Evolutionary conservation across 1,284 basidiomycete genomes (phyloP).

Genomic region (Sporisorium reilianum): DNA sequence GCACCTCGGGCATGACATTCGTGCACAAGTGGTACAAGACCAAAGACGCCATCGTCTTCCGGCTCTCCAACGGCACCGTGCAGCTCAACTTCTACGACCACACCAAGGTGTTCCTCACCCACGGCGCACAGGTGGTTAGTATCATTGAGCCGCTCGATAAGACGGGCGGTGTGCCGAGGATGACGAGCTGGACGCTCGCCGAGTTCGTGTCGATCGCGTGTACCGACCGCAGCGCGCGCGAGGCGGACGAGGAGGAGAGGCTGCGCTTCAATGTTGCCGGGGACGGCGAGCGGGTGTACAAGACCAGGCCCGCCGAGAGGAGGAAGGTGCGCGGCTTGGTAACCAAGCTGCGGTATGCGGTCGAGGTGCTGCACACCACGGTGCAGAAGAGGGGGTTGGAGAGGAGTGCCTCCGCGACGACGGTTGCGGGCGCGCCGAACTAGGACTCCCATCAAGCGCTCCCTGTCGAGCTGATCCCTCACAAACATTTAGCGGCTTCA

Average conservation of each 20-base stretch:
- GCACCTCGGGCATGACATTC: conserved; percentile 88
- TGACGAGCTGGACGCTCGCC: conserved; percentile 81
- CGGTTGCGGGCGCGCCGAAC: neutral
- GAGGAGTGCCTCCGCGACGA: conserved; percentile 8
- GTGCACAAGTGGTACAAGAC: conserved; percentile 94
- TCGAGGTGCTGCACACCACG: conserved; percentile 39
- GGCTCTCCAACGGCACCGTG: conserved; percentile 89
- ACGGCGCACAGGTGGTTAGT: conserved; percentile 81
- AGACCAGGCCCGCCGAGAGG: conserved; percentile 41
- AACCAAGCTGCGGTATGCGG: conserved; percentile 41
- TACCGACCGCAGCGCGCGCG: conserved; percentile 50
- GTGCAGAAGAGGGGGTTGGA: conserved; percentile 12
- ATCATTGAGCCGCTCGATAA: conserved; percentile 74
- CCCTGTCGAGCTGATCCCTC: no score
- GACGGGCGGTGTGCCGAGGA: conserved; percentile 81
- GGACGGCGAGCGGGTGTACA: conserved; percentile 7
- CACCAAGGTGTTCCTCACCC: conserved; percentile 89
- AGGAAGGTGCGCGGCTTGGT: conserved; percentile 36
- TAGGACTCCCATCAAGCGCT: neutral
- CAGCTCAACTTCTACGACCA: conserved; percentile 99
- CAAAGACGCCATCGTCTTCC: conserved; percentile 97
- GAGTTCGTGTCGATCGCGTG: conserved; percentile 78
- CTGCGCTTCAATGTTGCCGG: neutral
- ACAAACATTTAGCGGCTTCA: no score
- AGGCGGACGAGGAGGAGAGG: conserved; percentile 31